Percentiles rank a stretch among this genome's conserved stretches.
These are phyloP conservation scores for Trichosporon faecale DNA, from an alignment of 1,284 basidiomycete species.

Conservation along the genomic window DNA sequence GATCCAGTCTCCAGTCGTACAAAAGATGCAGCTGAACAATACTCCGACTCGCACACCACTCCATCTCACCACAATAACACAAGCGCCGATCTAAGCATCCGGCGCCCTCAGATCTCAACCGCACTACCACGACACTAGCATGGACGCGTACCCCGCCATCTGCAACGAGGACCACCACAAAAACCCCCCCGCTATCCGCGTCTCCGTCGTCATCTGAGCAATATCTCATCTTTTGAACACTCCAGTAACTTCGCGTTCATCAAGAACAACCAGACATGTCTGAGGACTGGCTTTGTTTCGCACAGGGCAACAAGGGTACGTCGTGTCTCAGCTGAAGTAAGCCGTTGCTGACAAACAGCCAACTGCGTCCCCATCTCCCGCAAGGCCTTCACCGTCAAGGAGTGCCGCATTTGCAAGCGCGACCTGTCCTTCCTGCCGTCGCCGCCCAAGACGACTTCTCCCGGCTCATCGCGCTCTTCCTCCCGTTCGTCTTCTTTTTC, in stretches of 20 bases:
- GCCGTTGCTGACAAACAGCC: neutral
- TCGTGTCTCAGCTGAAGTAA: neutral
- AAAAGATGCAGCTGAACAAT: neutral
- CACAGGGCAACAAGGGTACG: neutral
- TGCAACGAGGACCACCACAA: neutral
- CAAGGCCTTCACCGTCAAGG: constrained; percentile 8
- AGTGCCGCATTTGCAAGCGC: constrained; percentile 5
- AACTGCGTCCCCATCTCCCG: neutral
- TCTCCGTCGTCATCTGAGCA: neutral
- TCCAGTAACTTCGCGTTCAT: neutral
- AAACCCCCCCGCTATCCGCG: neutral
- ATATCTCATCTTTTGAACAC: neutral
- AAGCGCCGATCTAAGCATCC: neutral
- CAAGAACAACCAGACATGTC: neutral
- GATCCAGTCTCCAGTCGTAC: too few species aligned
- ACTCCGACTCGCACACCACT: neutral
- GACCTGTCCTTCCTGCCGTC: constrained; percentile 8
- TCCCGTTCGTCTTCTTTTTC: neutral
- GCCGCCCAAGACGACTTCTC: neutral
- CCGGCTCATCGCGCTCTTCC: neutral
- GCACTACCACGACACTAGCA: neutral
- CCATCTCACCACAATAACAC: neutral
- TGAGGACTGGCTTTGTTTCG: neutral
- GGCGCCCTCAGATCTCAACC: neutral
- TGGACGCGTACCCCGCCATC: neutral